Base-by-base conservation (phyloP, 176 grass and related monocot species). In the Bolboschoenus planiculmis region DNA sequence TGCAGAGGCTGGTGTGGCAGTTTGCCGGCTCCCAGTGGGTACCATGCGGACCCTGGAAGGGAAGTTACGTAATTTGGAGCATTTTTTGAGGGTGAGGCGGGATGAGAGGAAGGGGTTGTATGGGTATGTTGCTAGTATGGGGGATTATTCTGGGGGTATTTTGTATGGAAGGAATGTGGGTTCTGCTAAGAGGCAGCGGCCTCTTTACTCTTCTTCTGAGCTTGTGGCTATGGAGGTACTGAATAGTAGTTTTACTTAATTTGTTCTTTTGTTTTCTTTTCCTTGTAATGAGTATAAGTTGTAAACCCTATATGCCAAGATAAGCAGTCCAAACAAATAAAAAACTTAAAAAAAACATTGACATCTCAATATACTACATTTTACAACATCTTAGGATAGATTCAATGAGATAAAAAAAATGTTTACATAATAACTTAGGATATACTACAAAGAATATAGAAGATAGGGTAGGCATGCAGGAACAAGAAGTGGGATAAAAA, bases 91-190 rank as follows among this genome's bases (percentile, higher is more conserved):
- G 63, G 92, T 89, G 42, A 98, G 95, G 89, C 94, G 95, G 76
- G 94, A 98, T 89, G 94, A 98, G 84, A 95, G 89, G 78, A 91
- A 92, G 77, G 95, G 95, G 21, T 85, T 98, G 51, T 98, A 98
- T 70, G 92, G 95, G 75, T 93, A 94, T 81, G 92, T 98, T 85
- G 95, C 90, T 76, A 87, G 95, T 70, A 80, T 94, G 34, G 95
- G 92, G 29, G 92, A 94, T 84, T 86, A 84, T 89, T 94, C 92
- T 84, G 92, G 95, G 86, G 92, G 89, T 70, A 95, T 95, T 84
- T 88, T 98, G 73, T 98, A 98, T 88, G 93, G 88, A 78, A 87
- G 89, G 75, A 87, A 61, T 64, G 88, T 66, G 36, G 73, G 90
- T 85, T 84, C 65, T 47, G 92, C 67, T 89, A 97, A 98, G 88